A percentile compares a stretch with the other conserved stretches of the same genome.
These are phyloP conservation scores for Suillus occidentalis DNA, from an alignment of 768 basidiomycete genomes.

Conservation along the genomic window DNA sequence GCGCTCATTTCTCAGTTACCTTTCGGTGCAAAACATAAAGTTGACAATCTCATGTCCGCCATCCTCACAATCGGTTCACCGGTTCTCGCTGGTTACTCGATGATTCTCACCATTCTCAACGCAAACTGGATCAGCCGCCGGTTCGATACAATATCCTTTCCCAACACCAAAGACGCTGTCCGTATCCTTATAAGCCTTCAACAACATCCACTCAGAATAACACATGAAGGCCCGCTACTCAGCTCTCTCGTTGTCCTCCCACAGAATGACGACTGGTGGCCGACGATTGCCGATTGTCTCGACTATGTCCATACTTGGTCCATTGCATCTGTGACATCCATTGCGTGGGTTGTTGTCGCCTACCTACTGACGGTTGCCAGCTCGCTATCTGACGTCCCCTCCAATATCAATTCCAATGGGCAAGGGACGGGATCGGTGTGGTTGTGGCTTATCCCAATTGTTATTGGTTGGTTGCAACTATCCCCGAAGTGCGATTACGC, in stretches of 20 bases:
- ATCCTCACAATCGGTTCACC: slow-evolving; percentile 48
- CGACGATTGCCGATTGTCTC: slow-evolving; percentile 30
- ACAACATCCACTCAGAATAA: slow-evolving; percentile 39
- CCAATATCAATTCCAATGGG: slow-evolving; percentile 32
- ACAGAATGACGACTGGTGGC: slow-evolving; percentile 46
- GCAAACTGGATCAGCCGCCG: slow-evolving; percentile 40
- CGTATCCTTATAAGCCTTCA: slow-evolving; percentile 40
- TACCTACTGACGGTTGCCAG: slow-evolving; percentile 42
- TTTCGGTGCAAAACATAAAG: slow-evolving; percentile 39
- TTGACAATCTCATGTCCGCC: slow-evolving; percentile 45
- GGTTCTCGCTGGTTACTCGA: slow-evolving; percentile 44
- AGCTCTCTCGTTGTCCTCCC: slow-evolving; percentile 44
- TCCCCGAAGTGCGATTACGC: slow-evolving; percentile 39
- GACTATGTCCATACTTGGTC: slow-evolving; percentile 43
- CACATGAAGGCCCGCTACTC: slow-evolving; percentile 28
- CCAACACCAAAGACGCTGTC: slow-evolving; percentile 25
- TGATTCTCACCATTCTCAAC: slow-evolving; percentile 47
- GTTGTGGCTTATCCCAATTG: slow-evolving; percentile 44
- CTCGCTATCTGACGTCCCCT: slow-evolving; percentile 17
- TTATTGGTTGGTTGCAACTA: slow-evolving; percentile 41
- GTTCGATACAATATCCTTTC: slow-evolving; percentile 31
- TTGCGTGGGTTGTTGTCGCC: slow-evolving; percentile 46
- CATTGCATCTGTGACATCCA: slow-evolving; percentile 38
- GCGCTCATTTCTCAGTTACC: slow-evolving; percentile 51
- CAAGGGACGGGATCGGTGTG: slow-evolving; percentile 41